Conservation (phyloP, 371 early-diverging fungal genomes). For the Mortierella polycephala region DNA sequence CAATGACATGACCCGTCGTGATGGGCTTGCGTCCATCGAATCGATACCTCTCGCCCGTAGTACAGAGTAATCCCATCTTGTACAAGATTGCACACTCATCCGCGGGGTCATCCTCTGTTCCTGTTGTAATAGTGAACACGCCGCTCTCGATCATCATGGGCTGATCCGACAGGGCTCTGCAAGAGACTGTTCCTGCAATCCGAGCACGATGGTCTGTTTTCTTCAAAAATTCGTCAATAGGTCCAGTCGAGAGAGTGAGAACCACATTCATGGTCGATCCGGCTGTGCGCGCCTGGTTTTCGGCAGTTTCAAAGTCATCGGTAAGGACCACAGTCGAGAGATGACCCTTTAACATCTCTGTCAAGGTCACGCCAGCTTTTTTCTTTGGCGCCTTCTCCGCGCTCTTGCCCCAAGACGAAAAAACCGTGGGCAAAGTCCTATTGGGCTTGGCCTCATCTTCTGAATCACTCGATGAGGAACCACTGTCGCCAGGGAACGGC, state of each 20-base stretch:
- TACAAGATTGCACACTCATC: slow-evolving; percentile 53
- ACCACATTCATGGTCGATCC: slow-evolving; percentile 53
- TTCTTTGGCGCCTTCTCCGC: slow-evolving; percentile 22
- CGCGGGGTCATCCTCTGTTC: slow-evolving; percentile 43
- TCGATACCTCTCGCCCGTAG: slow-evolving; percentile 49
- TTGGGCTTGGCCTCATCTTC: slow-evolving; percentile 14
- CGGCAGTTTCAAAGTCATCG: slow-evolving; percentile 47
- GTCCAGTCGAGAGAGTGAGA: slow-evolving; percentile 46
- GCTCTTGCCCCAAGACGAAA: slow-evolving; percentile 30
- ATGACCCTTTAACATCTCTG: slow-evolving; percentile 56
- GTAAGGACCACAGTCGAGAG: slow-evolving; percentile 55
- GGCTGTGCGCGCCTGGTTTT: slow-evolving; percentile 53
- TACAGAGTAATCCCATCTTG: slow-evolving; percentile 44
- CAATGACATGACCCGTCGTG: slow-evolving; percentile 22
- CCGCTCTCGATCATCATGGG: slow-evolving; percentile 57
- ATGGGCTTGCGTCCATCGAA: slow-evolving; percentile 58
- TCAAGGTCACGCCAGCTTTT: slow-evolving; percentile 47
- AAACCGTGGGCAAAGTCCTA: slow-evolving; percentile 21
- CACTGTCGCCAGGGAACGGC: slow-evolving; percentile 25
- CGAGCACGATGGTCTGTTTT: slow-evolving; percentile 42
- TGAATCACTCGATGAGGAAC: slow-evolving; percentile 13
- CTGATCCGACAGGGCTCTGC: slow-evolving; percentile 57
- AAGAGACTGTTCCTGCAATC: slow-evolving; percentile 55
- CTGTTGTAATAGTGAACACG: slow-evolving; percentile 50
- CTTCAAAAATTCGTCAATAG: slow-evolving; percentile 40